Percentiles rank a stretch among this genome's conserved stretches.
These are phyloP conservation scores for Skeletonema menzelii DNA, from an alignment of 108 stramenopile species.

Conservation along the genomic window DNA sequence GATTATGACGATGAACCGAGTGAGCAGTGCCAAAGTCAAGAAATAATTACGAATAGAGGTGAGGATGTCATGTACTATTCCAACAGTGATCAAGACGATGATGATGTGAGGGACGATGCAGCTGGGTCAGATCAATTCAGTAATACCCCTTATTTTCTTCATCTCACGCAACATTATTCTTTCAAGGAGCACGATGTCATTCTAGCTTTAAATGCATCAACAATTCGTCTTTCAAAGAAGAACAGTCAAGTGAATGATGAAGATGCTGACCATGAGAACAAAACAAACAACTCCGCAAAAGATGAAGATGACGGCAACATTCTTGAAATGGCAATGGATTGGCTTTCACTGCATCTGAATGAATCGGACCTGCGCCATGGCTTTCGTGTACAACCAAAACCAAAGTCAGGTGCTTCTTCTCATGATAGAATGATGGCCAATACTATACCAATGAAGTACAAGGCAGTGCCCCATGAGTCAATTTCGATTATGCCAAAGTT, in stretches of 20 bases:
- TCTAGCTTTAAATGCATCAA: slow-evolving; percentile 41
- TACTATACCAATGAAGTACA: slow-evolving; percentile 26
- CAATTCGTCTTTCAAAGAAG: slow-evolving; percentile 18
- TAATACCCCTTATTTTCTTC: slow-evolving; percentile 38
- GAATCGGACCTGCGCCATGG: slow-evolving; percentile 57
- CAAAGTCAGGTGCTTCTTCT: slow-evolving; percentile 4
- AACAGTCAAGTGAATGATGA: not conserved
- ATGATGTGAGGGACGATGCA: slow-evolving; percentile 7
- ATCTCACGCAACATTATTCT: slow-evolving; percentile 57
- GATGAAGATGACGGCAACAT: slow-evolving; percentile 20
- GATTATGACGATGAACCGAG: slow-evolving; percentile 39
- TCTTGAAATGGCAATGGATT: slow-evolving; percentile 68
- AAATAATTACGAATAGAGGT: not conserved
- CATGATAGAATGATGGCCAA: not conserved
- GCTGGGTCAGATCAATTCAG: slow-evolving; percentile 5
- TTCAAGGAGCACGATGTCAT: slow-evolving; percentile 46
- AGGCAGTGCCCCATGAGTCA: slow-evolving; percentile 67
- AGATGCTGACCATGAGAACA: slow-evolving; percentile 1
- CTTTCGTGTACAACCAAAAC: slow-evolving; percentile 45
- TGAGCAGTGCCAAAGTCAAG: not conserved
- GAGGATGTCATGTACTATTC: slow-evolving; percentile 2
- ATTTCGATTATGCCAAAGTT: slow-evolving; percentile 57
- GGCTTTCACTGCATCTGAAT: slow-evolving; percentile 69
- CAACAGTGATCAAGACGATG: slow-evolving; percentile 3
- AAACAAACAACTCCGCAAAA: slow-evolving; percentile 5